phyloP scores from a whole-genome alignment of 2,329 filamentous ascomycete genomes.

The Colletotrichum truncatum region DNA sequence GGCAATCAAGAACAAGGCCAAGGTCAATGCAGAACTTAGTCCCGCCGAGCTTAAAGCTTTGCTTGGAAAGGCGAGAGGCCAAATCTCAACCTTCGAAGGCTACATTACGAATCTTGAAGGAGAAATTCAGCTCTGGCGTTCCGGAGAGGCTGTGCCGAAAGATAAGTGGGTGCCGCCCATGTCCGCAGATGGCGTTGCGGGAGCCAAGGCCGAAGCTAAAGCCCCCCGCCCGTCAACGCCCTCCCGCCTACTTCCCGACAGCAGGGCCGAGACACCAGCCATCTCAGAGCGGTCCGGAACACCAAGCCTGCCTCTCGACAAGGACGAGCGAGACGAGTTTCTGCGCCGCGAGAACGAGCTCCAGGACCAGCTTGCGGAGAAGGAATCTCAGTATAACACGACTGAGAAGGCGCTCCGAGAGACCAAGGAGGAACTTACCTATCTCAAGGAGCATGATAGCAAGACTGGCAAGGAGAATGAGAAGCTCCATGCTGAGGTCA shows the following conservation, averaged over 20 bases:
- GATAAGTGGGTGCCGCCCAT: constrained; percentile 84
- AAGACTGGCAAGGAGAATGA: constrained; percentile 92
- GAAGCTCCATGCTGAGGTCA: constrained; percentile 82
- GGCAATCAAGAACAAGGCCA: constrained; percentile 99
- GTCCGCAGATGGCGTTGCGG: constrained; percentile 58
- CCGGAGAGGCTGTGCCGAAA: constrained; percentile 86
- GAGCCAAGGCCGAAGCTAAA: constrained; percentile 51
- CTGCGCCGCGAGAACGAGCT: constrained; percentile 94
- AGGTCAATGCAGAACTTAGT: constrained; percentile 98
- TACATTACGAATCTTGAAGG: constrained; percentile 87
- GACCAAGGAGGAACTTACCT: constrained; percentile 84
- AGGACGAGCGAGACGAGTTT: constrained; percentile 97
- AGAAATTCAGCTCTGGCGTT: constrained; percentile 88
- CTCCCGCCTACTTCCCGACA: constrained; percentile 62
- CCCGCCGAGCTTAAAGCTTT: constrained; percentile 93
- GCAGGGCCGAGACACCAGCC: constrained; percentile 68
- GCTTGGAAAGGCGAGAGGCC: constrained; percentile 90
- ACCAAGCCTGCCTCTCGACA: constrained; percentile 87
- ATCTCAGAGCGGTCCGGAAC: constrained; percentile 86
- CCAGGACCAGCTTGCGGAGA: constrained; percentile 95
- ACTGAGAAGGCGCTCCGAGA: constrained; percentile 84
- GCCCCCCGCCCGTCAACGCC: constrained; percentile 62
- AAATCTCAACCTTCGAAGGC: constrained; percentile 86
- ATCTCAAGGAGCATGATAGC: constrained; percentile 85
- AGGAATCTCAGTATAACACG: constrained; percentile 81